A percentile compares a stretch with the other conserved stretches of the same genome.
Evolutionary conservation across 768 basidiomycete species (phyloP).

Genomic region (Polyporus arcularius): DNA sequence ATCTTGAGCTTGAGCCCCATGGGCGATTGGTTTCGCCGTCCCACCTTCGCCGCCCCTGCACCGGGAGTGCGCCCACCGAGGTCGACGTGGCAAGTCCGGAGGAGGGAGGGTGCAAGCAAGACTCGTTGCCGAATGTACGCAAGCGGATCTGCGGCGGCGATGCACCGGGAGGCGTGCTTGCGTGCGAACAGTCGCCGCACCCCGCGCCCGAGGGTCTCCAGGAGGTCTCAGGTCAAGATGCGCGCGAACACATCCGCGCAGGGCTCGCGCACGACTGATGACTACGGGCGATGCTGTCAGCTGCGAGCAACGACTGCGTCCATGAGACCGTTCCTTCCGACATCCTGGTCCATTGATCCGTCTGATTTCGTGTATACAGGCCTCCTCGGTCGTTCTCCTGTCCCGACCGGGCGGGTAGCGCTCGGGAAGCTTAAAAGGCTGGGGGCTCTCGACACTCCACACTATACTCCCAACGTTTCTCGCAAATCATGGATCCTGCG

Average conservation of each 20-base stretch:
- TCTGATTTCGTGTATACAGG: not conserved
- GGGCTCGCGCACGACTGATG: not conserved
- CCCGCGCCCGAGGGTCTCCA: not conserved
- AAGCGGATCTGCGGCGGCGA: not conserved
- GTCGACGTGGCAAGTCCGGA: not conserved
- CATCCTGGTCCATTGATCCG: not conserved
- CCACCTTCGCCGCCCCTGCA: not conserved
- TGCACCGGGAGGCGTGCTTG: not conserved
- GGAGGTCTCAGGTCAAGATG: not conserved
- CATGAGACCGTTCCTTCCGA: not conserved
- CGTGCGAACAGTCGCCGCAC: not conserved
- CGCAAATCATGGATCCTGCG: slow-evolving; percentile 32
- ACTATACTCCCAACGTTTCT: not conserved
- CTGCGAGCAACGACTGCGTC: not conserved
- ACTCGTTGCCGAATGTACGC: not conserved
- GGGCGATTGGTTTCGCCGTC: not conserved
- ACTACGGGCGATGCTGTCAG: not conserved
- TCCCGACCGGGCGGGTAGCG: slow-evolving; percentile 3
- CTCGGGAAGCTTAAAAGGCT: slow-evolving; percentile 13
- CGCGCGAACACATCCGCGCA: no score
- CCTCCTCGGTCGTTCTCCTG: slow-evolving; percentile 3
- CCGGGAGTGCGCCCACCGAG: not conserved
- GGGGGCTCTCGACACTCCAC: not conserved
- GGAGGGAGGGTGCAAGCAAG: no score
- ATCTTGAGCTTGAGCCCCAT: not conserved